These are phyloP conservation scores for Aspergillus heteromorphus DNA, from an alignment of 495 filamentous ascomycete species.

Conservation along the genomic window DNA sequence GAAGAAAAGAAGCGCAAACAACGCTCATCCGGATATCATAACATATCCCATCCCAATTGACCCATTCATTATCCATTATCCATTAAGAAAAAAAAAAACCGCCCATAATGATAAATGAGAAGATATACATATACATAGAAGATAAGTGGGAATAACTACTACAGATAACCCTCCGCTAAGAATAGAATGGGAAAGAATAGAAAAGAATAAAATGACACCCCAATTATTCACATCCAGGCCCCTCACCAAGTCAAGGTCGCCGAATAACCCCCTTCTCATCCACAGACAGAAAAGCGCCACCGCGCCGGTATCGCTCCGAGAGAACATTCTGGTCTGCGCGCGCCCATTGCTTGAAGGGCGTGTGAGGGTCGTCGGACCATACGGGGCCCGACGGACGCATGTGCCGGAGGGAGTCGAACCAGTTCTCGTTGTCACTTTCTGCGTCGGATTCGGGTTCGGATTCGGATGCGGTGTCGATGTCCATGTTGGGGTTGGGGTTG, in stretches of 20 bases:
- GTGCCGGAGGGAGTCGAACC: constrained; percentile 33
- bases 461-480: background rate
- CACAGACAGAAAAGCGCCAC: constrained; percentile 20
- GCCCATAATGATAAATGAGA: too few relatives aligned
- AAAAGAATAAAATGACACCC: too few relatives aligned
- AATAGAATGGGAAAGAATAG: too few relatives aligned
- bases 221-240: too few relatives aligned
- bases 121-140: too few relatives aligned
- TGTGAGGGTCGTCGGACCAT: constrained; percentile 34
- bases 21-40: too few relatives aligned
- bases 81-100: too few relatives aligned
- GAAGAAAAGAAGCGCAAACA: too few relatives aligned
- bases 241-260: constrained; percentile 5
- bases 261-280: constrained; percentile 35
- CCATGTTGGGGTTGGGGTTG: background rate
- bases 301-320: constrained; percentile 23
- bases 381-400: constrained; percentile 17
- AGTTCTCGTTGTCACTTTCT: constrained; percentile 24
- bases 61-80: too few relatives aligned
- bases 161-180: too few relatives aligned
- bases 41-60: too few relatives aligned
- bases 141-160: too few relatives aligned
- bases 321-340: constrained; percentile 31
- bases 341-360: constrained; percentile 42
- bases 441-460: background rate